Conservation (phyloP, 108 stramenopile species). For the Nitzschia sp. region DNA sequence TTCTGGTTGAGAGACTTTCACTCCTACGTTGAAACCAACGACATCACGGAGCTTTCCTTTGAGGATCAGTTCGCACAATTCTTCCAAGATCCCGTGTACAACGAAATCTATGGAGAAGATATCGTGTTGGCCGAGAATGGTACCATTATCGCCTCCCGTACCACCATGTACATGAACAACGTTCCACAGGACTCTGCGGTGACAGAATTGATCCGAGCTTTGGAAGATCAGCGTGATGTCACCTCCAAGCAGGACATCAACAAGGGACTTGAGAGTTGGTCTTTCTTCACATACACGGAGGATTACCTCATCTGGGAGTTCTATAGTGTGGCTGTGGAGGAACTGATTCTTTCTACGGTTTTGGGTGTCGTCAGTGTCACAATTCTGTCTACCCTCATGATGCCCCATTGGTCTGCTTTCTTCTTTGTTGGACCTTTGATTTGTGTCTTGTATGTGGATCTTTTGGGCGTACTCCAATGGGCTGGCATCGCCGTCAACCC, state of each 20-base stretch:
- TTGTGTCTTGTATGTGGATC: conserved; percentile 46
- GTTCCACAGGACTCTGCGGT: conserved; percentile 15
- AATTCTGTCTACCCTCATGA: conserved; percentile 23
- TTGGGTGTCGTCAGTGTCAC: conserved; percentile 31
- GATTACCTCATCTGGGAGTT: conserved; percentile 35
- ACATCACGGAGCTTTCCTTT: conserved; percentile 6
- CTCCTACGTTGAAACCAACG: conserved; percentile 4
- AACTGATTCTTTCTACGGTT: conserved; percentile 25
- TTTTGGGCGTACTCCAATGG: conserved; percentile 77
- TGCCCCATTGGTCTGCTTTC: conserved; percentile 32
- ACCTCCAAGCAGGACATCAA: conserved; percentile 18
- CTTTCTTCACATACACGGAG: conserved; percentile 26
- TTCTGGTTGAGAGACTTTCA: conserved; percentile 41
- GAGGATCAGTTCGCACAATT: conserved; percentile 25
- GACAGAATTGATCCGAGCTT: conserved; percentile 11
- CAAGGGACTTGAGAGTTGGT: conserved; percentile 4
- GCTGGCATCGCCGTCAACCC: conserved; percentile 72
- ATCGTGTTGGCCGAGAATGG: conserved; percentile 22
- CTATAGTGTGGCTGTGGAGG: conserved; percentile 25
- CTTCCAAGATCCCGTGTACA: conserved; percentile 12
- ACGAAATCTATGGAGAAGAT: conserved; percentile 14
- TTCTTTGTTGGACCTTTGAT: conserved; percentile 23
- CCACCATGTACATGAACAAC: conserved; percentile 16
- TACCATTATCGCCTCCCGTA: conserved; percentile 13
- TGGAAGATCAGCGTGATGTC: conserved; percentile 15